These are phyloP conservation scores for cucumber (Cucumis sativus) DNA, from an alignment of 306 rosid species.

Conservation along the genomic window DNA sequence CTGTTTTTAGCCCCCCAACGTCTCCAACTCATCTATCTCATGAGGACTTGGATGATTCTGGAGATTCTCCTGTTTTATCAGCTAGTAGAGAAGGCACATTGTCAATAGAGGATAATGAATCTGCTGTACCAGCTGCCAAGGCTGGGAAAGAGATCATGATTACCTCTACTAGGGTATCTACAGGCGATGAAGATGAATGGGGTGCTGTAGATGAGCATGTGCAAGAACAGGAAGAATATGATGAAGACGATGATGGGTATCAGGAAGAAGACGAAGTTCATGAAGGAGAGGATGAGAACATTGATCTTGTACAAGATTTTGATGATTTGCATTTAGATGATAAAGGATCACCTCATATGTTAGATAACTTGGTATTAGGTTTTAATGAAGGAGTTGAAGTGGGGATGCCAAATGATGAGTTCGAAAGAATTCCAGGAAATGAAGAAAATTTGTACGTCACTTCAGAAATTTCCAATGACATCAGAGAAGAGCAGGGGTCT, in stretches of 20 bases:
- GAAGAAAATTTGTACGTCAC: conserved; percentile 28
- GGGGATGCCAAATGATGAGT: conserved; percentile 81
- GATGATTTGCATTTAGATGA: conserved; percentile 59
- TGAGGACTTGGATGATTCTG: conserved; percentile 78
- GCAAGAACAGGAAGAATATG: conserved; percentile 96
- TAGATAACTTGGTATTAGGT: conserved; percentile 76
- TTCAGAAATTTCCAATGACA: conserved; percentile 27
- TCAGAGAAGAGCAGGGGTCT: conserved; percentile 32
- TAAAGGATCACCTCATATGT: conserved; percentile 55
- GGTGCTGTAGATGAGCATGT: conserved; percentile 54
- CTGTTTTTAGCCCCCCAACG: conserved; percentile 87
- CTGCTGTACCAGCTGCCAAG: conserved; percentile 20
- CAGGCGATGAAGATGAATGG: conserved; percentile 89
- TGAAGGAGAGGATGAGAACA: conserved; percentile 59
- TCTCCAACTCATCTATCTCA: conserved; percentile 93
- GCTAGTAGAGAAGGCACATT: conserved; percentile 33
- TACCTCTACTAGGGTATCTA: conserved; percentile 30
- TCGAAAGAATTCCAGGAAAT: conserved; percentile 40
- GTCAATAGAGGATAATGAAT: conserved; percentile 33
- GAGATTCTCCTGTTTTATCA: conserved; percentile 43
- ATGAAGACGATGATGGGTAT: conserved; percentile 85
- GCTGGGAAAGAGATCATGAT: conserved; percentile 35
- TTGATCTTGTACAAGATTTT: conserved; percentile 40
- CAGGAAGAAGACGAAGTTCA: conserved; percentile 91
- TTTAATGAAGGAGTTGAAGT: conserved; percentile 96